A percentile compares a stretch with the other conserved stretches of the same genome.
phyloP scores from a whole-genome alignment of 2,329 filamentous ascomycete species.

The Cadophora luteo-olivacea region DNA sequence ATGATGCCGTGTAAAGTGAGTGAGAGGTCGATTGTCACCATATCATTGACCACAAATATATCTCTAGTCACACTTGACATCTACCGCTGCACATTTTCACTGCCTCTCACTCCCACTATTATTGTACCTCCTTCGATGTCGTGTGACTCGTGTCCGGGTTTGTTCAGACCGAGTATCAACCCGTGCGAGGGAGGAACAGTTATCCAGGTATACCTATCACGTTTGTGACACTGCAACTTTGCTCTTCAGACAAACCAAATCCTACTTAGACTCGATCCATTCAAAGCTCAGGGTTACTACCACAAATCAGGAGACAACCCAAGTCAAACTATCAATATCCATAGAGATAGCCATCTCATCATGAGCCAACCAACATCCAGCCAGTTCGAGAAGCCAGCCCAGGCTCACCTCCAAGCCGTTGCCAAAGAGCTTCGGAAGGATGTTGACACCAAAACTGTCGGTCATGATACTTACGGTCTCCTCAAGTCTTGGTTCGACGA shows the following conservation, averaged over 20 bases:
- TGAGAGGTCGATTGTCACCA: too few relatives aligned
- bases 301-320: background rate
- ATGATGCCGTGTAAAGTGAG: too few relatives aligned
- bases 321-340: too few relatives aligned
- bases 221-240: background rate
- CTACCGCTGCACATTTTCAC: too few relatives aligned
- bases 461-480: conserved; percentile 6
- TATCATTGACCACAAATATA: too few relatives aligned
- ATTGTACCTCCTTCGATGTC: background rate
- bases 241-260: background rate
- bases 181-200: background rate
- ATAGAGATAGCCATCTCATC: background rate
- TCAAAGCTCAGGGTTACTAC: background rate
- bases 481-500: conserved; percentile 10
- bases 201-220: background rate
- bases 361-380: background rate
- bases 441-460: background rate
- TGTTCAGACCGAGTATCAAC: background rate
- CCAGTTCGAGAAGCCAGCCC: background rate
- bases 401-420: background rate
- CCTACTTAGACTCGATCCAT: background rate
- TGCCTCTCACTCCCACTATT: background rate
- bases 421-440: background rate
- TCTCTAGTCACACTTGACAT: too few relatives aligned
- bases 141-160: background rate